These are phyloP conservation scores for Helotiales sp. DNA, from an alignment of 2,329 filamentous ascomycete species.

Conservation along the genomic window DNA sequence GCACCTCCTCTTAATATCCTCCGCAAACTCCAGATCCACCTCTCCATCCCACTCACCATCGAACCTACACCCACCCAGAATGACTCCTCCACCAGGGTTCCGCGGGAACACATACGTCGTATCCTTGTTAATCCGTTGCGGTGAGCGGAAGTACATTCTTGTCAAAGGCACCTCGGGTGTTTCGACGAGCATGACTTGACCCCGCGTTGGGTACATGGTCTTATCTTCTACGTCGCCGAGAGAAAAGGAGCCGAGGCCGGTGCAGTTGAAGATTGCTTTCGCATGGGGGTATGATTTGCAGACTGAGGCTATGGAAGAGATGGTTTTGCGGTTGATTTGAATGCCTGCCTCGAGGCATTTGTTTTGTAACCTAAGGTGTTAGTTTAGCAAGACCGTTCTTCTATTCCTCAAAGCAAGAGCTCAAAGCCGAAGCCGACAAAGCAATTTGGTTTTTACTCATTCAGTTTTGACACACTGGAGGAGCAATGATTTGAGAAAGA, in stretches of 20 bases:
- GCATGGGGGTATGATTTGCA: constrained; percentile 22
- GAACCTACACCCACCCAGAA: constrained; percentile 45
- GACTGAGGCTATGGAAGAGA: constrained; percentile 28
- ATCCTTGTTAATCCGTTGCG: constrained; percentile 48
- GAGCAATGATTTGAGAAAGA: neutral
- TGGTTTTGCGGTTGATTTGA: constrained; percentile 24
- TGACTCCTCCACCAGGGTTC: constrained; percentile 44
- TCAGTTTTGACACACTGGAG: neutral
- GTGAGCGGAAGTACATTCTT: constrained; percentile 50
- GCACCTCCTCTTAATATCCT: constrained; percentile 44
- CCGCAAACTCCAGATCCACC: constrained; percentile 41
- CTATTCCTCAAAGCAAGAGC: neutral
- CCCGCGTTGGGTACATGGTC: constrained; percentile 40
- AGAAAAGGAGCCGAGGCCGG: constrained; percentile 35
- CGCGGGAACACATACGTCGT: constrained; percentile 53
- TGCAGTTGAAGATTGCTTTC: constrained; percentile 37
- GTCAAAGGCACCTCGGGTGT: constrained; percentile 46
- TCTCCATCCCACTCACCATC: constrained; percentile 44
- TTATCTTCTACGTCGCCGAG: constrained; percentile 40
- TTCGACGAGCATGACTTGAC: constrained; percentile 45
- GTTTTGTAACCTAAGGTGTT: constrained; percentile 55
- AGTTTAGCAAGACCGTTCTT: neutral
- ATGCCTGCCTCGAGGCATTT: constrained; percentile 29
- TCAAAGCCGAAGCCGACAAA: neutral
- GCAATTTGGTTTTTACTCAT: no score